A percentile compares a stretch with the other conserved stretches of the same genome.
These are phyloP conservation scores for Marsdenia floribunda DNA, from an alignment of 257 asterid genomes.

Conservation along the genomic window DNA sequence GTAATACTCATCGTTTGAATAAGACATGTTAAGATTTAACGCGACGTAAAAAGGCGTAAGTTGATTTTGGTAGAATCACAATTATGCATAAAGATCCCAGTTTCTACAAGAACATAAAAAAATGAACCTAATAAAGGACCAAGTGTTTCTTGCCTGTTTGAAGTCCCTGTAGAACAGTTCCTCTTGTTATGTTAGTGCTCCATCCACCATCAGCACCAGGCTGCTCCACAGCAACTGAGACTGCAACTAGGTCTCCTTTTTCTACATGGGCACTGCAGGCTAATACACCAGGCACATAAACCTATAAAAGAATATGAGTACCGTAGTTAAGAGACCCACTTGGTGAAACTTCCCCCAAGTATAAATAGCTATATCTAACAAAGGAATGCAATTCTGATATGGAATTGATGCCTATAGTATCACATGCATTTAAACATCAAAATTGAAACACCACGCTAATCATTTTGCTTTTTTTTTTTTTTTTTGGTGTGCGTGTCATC, in stretches of 20 bases:
- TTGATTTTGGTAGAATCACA: not conserved
- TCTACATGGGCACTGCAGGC: conserved; percentile 98
- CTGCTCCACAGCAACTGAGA: conserved; percentile 91
- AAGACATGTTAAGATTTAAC: not conserved
- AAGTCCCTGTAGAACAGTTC: conserved; percentile 77
- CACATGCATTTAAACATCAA: not conserved
- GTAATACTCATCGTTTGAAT: not conserved
- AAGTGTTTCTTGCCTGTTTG: conserved; percentile 46
- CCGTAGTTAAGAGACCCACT: not conserved
- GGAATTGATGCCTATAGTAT: not conserved
- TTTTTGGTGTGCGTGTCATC: not conserved
- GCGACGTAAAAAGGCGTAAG: not conserved
- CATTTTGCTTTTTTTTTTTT: not conserved
- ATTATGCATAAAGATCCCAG: not conserved
- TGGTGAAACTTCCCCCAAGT: not conserved
- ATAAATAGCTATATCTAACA: not conserved
- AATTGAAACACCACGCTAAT: too few species aligned
- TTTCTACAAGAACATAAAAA: not conserved
- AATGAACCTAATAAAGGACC: not conserved
- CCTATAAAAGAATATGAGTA: conserved; percentile 31
- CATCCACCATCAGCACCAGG: conserved; percentile 74
- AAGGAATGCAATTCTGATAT: not conserved
- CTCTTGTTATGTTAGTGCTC: conserved; percentile 91
- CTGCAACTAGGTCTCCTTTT: conserved; percentile 84
- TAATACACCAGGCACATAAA: conserved; percentile 96